phyloP scores from a whole-genome alignment of 371 early-diverging fungal species.

The Blakeslea trispora region DNA sequence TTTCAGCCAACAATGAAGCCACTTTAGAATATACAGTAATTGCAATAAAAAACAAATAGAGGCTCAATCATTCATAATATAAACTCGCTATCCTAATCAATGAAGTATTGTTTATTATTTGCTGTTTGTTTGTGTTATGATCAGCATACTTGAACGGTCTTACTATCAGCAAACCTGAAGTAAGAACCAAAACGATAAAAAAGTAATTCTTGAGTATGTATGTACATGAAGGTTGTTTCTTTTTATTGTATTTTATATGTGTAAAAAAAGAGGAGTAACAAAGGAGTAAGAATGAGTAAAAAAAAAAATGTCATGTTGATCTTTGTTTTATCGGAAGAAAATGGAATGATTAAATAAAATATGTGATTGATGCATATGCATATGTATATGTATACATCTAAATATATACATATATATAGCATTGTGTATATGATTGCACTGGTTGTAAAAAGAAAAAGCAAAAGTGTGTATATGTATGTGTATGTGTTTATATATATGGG shows the following conservation, averaged over 20 bases:
- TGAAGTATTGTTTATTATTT: too few species aligned
- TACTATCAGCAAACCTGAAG: too few species aligned
- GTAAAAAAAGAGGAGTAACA: neutral
- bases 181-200: neutral
- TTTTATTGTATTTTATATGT: neutral
- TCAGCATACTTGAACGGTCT: too few species aligned
- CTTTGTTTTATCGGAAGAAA: neutral
- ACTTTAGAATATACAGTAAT: too few species aligned
- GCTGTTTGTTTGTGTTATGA: too few species aligned
- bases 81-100: too few species aligned
- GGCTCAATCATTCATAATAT: too few species aligned
- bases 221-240: neutral
- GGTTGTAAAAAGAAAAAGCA: neutral
- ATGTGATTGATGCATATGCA: neutral
- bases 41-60: too few species aligned
- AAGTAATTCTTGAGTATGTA: neutral
- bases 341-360: neutral
- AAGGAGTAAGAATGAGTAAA: neutral
- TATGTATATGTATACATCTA: neutral
- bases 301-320: neutral
- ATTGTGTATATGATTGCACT: too few species aligned
- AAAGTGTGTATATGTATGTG: neutral
- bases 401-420: neutral
- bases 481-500: neutral
- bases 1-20: too few species aligned